A percentile compares a stretch with the other conserved stretches of the same genome.
Conservation (phyloP, 129 eudicot genomes). For the Dittrichia graveolens region DNA sequence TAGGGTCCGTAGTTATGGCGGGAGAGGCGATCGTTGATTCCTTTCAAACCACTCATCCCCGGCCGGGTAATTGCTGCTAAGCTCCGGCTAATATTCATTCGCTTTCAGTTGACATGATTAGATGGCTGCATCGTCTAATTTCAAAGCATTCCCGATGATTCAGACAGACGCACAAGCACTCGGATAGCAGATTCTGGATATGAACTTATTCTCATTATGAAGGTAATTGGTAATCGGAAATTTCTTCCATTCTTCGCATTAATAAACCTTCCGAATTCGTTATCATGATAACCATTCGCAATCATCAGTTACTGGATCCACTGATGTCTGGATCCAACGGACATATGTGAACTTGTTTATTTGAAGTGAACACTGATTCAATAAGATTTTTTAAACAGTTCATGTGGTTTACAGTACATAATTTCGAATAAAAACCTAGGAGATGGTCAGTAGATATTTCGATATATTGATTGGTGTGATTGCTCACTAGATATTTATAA, state of each 20-base stretch:
- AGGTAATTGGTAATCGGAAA: not conserved
- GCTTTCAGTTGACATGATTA: not conserved
- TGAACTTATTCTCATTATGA: not conserved
- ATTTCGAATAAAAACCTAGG: not conserved
- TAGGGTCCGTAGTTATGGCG: slow-evolving; percentile 2
- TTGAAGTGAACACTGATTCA: not conserved
- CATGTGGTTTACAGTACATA: not conserved
- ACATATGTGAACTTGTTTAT: slow-evolving; percentile 1
- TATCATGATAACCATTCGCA: not conserved
- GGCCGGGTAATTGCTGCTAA: not conserved
- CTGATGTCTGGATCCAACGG: no score
- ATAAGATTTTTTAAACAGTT: not conserved
- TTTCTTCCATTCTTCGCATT: not conserved
- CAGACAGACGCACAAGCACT: not conserved
- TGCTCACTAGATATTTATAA: not conserved
- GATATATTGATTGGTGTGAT: no score
- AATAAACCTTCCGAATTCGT: not conserved
- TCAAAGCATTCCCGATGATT: not conserved
- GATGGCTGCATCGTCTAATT: not conserved
- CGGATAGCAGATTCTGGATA: not conserved
- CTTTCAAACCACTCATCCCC: not conserved
- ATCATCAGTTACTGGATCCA: not conserved
- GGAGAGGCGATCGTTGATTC: not conserved
- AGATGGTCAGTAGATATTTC: not conserved
- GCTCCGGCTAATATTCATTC: not conserved